Conservation (phyloP, 2,329 filamentous ascomycete species). For the Grosmannia clavigera region DNA sequence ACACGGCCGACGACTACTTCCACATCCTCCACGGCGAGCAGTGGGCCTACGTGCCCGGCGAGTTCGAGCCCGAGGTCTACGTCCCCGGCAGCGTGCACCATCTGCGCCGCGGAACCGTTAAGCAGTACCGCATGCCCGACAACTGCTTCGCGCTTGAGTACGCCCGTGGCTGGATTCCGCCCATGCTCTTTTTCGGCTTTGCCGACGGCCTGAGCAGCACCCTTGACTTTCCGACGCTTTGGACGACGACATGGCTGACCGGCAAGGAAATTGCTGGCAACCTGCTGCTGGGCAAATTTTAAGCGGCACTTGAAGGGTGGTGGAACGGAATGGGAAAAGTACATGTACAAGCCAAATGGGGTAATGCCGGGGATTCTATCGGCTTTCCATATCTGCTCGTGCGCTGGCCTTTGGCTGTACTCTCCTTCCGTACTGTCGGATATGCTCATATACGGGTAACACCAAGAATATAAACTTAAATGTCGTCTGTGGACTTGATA, state of each 20-base stretch:
- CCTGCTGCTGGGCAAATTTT: conserved; percentile 59
- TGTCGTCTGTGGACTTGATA: no score
- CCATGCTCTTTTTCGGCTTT: conserved; percentile 84
- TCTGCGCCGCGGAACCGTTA: conserved; percentile 56
- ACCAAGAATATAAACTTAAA: no score
- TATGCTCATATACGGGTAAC: background rate
- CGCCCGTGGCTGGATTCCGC: conserved; percentile 80
- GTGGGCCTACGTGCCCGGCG: conserved; percentile 58
- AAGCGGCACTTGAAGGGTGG: conserved; percentile 7
- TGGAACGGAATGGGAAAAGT: no score
- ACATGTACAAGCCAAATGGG: background rate
- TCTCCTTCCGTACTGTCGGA: background rate
- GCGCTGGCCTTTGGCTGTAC: background rate
- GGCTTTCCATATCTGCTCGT: background rate
- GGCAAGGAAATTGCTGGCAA: conserved; percentile 66
- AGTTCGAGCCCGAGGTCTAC: conserved; percentile 58
- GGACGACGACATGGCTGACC: conserved; percentile 64
- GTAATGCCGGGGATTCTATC: background rate
- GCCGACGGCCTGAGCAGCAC: conserved; percentile 72
- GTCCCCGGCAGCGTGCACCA: conserved; percentile 58
- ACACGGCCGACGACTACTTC: conserved; percentile 92
- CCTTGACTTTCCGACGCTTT: conserved; percentile 73
- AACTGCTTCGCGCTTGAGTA: conserved; percentile 74
- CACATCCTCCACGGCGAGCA: conserved; percentile 74
- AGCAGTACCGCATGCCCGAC: conserved; percentile 74